These are phyloP conservation scores for Pythium pectinolyticum DNA, from an alignment of 352 stramenopile species.

Conservation along the genomic window DNA sequence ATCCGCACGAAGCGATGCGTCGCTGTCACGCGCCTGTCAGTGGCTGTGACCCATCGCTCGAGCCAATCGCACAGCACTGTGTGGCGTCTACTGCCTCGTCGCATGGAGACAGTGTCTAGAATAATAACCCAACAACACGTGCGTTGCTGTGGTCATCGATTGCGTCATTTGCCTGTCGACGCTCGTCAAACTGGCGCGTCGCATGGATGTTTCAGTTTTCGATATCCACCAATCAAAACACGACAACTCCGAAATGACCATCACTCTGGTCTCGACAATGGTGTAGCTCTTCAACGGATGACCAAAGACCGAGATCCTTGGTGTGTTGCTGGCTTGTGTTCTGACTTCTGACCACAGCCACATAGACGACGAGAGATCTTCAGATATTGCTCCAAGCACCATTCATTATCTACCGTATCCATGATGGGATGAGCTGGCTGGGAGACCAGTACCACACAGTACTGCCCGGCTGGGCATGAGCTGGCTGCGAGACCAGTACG, in stretches of 20 bases:
- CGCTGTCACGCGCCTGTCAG: conserved; percentile 9
- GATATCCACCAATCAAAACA: conserved; percentile 11
- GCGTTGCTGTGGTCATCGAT: conserved; percentile 6
- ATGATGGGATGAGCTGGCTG: too few relatives aligned
- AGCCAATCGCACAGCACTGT: conserved; percentile 19
- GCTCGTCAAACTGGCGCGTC: not conserved
- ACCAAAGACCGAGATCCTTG: conserved; percentile 1
- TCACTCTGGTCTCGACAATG: too few relatives aligned
- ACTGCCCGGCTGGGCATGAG: too few relatives aligned
- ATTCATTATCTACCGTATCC: too few relatives aligned
- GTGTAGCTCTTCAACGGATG: conserved; percentile 9
- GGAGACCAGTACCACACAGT: too few relatives aligned
- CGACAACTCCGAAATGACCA: conserved; percentile 4
- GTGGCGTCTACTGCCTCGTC: conserved; percentile 15
- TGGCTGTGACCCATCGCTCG: conserved; percentile 1
- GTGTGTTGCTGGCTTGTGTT: too few relatives aligned
- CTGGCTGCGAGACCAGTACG: too few relatives aligned
- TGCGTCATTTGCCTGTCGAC: not conserved
- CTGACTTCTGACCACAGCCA: not conserved
- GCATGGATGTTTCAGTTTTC: not conserved
- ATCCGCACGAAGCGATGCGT: too few relatives aligned
- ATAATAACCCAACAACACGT: not conserved
- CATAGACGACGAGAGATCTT: too few relatives aligned
- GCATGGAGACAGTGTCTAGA: too few relatives aligned
- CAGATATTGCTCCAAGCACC: too few relatives aligned